phyloP scores from a whole-genome alignment of 768 basidiomycete genomes.

The Suillus sp. region DNA sequence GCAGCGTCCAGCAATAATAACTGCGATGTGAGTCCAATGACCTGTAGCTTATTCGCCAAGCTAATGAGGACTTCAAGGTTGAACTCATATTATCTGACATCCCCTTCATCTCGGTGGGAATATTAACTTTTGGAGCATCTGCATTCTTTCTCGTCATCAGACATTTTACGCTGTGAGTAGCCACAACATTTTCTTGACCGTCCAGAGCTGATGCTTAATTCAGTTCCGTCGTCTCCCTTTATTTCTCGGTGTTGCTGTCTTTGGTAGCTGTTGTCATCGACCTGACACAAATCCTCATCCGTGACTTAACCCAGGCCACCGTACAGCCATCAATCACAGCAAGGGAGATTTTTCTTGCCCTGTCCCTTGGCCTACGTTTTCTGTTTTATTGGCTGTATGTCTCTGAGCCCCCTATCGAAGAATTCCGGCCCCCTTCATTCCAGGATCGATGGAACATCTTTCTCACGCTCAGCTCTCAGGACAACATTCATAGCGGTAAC shows the following conservation, averaged over 20 bases:
- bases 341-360: constrained; percentile 59
- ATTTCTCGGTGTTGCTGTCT: constrained; percentile 55
- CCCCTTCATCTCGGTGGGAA: constrained; percentile 65
- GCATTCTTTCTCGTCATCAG: constrained; percentile 56
- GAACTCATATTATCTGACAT: constrained; percentile 62
- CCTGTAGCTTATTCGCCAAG: neutral
- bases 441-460: constrained; percentile 18
- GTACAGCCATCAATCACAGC: constrained; percentile 43
- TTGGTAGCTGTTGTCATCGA: constrained; percentile 69
- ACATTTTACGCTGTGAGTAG: constrained; percentile 52
- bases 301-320: constrained; percentile 33
- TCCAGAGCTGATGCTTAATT: constrained; percentile 11
- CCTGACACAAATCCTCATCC: constrained; percentile 52
- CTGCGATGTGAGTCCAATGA: constrained; percentile 42
- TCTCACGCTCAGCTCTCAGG: constrained; percentile 19
- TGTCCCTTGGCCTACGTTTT: constrained; percentile 61
- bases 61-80: constrained; percentile 40
- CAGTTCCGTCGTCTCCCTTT: constrained; percentile 54
- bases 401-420: constrained; percentile 52
- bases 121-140: constrained; percentile 63
- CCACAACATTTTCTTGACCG: neutral
- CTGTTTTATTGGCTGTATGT: constrained; percentile 73
- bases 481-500: constrained; percentile 52
- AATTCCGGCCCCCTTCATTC: constrained; percentile 26
- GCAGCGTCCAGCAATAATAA: constrained; percentile 43